phyloP scores from a whole-genome alignment of 768 basidiomycete genomes.

The Collybiopsis confluens region DNA sequence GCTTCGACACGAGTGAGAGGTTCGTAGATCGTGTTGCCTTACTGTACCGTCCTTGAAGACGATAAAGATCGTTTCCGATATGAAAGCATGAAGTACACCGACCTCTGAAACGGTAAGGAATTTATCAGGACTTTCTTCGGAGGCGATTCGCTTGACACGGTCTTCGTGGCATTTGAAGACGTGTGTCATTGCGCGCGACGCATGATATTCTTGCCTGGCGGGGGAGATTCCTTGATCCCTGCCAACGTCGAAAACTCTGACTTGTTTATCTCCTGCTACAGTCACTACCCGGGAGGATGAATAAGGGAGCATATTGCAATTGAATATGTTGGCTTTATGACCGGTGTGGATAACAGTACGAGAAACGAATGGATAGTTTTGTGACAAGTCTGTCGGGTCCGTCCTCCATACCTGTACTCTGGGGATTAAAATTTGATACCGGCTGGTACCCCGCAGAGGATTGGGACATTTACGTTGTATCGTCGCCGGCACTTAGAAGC shows the following conservation, averaged over 20 bases:
- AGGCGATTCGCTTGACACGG: conserved; percentile 70
- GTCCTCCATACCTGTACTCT: conserved; percentile 81
- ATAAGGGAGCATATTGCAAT: conserved; percentile 71
- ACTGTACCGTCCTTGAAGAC: conserved; percentile 73
- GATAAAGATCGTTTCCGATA: not conserved
- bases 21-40: conserved; percentile 81
- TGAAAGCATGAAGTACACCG: no score
- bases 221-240: conserved; percentile 31
- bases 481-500: conserved; percentile 70
- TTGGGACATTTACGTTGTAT: conserved; percentile 49
- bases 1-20: conserved; percentile 57
- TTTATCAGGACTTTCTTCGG: conserved; percentile 71
- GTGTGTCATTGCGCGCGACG: conserved; percentile 44
- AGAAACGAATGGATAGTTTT: conserved; percentile 63
- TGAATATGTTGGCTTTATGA: conserved; percentile 84
- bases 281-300: conserved; percentile 77
- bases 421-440: conserved; percentile 5
- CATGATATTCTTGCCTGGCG: conserved; percentile 35
- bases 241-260: conserved; percentile 74
- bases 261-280: conserved; percentile 70
- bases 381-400: conserved; percentile 35
- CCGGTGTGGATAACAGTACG: conserved; percentile 72
- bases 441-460: no score
- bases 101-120: conserved; percentile 84
- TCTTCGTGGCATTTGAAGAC: conserved; percentile 65